Evolutionary conservation across 495 filamentous ascomycete genomes (phyloP).

Genomic region (Hapsidospora chrysogenum): DNA sequence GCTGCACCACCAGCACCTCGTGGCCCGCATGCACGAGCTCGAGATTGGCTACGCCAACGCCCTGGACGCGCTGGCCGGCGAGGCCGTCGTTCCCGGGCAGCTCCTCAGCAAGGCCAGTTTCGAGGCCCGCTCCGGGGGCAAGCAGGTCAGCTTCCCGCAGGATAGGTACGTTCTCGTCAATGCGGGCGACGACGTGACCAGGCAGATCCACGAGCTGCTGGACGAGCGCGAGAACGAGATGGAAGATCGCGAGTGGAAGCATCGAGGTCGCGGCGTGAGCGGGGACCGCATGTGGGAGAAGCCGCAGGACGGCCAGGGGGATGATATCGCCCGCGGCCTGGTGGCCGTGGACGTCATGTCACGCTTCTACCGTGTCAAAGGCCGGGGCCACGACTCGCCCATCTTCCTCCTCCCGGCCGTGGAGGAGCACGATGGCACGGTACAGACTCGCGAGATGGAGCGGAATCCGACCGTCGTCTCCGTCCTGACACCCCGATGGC

Average conservation of each 20-base stretch:
- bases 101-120: slow-evolving; percentile 15
- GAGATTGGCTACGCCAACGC: slow-evolving; percentile 29
- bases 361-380: slow-evolving; percentile 27
- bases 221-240: slow-evolving; percentile 21
- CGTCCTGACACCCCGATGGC: slow-evolving; percentile 17
- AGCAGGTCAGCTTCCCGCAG: slow-evolving; percentile 28
- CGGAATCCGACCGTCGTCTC: slow-evolving; percentile 26
- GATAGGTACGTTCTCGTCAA: slow-evolving; percentile 35
- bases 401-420: slow-evolving; percentile 35
- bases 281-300: slow-evolving; percentile 14
- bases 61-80: slow-evolving; percentile 26
- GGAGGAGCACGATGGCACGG: slow-evolving; percentile 22
- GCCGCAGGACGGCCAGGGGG: slow-evolving; percentile 6
- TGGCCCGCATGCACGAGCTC: slow-evolving; percentile 31
- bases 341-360: slow-evolving; percentile 23
- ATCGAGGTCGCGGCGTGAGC: slow-evolving; percentile 10
- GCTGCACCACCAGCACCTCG: slow-evolving; percentile 26
- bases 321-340: slow-evolving; percentile 19
- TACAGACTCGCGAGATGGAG: slow-evolving; percentile 22
- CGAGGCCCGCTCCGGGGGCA: slow-evolving; percentile 15
- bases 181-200: slow-evolving; percentile 28
- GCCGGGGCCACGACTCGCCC: slow-evolving; percentile 14
- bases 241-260: slow-evolving; percentile 11
- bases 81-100: slow-evolving; percentile 29
- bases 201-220: slow-evolving; percentile 23